A percentile compares a stretch with the other conserved stretches of the same genome.
These are phyloP conservation scores for Fusarium aywerte DNA, from an alignment of 2,329 filamentous ascomycete species.

Conservation along the genomic window DNA sequence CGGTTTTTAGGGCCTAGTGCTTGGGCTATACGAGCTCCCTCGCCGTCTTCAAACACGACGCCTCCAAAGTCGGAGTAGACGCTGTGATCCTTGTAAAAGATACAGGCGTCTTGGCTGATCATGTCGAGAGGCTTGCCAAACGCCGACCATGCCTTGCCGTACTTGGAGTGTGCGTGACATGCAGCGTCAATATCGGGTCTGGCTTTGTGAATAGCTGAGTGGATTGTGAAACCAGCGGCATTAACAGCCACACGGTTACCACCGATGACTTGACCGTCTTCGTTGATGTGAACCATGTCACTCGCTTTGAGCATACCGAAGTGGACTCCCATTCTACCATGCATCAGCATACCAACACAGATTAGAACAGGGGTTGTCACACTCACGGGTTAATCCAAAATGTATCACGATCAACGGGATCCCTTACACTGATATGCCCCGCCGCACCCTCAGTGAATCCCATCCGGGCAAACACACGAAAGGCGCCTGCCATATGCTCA, in stretches of 20 bases:
- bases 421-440: constrained; percentile 72
- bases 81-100: constrained; percentile 67
- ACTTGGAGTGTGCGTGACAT: constrained; percentile 69
- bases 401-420: constrained; percentile 66
- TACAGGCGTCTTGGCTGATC: constrained; percentile 68
- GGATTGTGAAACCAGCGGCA: constrained; percentile 71
- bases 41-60: constrained; percentile 69
- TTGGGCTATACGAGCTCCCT: constrained; percentile 67
- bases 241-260: constrained; percentile 68
- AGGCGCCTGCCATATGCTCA: constrained; percentile 58
- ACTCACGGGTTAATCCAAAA: constrained; percentile 73
- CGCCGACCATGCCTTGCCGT: constrained; percentile 69
- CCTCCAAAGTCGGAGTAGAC: constrained; percentile 71
- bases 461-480: constrained; percentile 59
- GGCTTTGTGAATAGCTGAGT: constrained; percentile 68
- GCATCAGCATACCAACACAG: not conserved
- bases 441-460: constrained; percentile 70
- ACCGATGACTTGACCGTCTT: constrained; percentile 67
- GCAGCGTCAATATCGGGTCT: constrained; percentile 69
- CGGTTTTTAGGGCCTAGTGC: constrained; percentile 64
- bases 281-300: constrained; percentile 71
- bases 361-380: too few species aligned
- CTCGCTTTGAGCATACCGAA: constrained; percentile 70
- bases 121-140: constrained; percentile 70
- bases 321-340: constrained; percentile 60